Base-by-base conservation (phyloP, 2,329 filamentous ascomycete species). In the Talaromyces sp. region DNA sequence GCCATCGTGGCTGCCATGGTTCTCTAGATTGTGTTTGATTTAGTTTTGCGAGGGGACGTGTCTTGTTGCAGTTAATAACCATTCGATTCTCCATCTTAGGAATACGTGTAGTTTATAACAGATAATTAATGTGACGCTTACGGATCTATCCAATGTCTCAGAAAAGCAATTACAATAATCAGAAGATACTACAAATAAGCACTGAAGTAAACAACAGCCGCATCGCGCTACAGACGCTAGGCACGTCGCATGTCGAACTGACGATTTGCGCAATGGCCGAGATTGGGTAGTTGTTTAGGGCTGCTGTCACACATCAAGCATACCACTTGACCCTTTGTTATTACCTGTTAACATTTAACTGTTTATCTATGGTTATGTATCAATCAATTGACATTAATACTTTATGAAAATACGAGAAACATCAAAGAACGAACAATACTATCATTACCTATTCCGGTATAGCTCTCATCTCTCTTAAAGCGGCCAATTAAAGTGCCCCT, bases 1-100 rank as follows among this genome's bases (percentile, higher is more conserved):
- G 64, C 75, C 52, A 62, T 74, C 14, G 58, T 74, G 55, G 74
- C 72, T 59, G 70, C 72, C 51, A 71, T 74, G 59, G 72, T 70
- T 65, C 69, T 77, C 65, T 77, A 29, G n/a, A 57, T 43, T 35
- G 10, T 31, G 43, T 12, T 29, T 26, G 10, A 21, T 21, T 26
- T 32, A 48, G 24, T 38, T 11, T 27, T 26, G 35, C 7, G 43
- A 26, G 2, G 17, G 43, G 24, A 50, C 35, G 4, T 38, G 43
- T 50, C 19, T 50, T 11, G 48, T 27, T 51, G 48, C 17, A 17
- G 26, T 29, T 51, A 29, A 52, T n/a, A n/a, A 29, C 27, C 24
- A 52, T 52, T 52, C 26, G 24, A 52, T 29, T 52, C 19, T 52
- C 12, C 19, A n/a, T 29, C 48, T 52, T 12, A 1, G 48, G 19